Base-by-base conservation (phyloP, 2,329 filamentous ascomycete species). In the Chrysoporthe cubensis region DNA sequence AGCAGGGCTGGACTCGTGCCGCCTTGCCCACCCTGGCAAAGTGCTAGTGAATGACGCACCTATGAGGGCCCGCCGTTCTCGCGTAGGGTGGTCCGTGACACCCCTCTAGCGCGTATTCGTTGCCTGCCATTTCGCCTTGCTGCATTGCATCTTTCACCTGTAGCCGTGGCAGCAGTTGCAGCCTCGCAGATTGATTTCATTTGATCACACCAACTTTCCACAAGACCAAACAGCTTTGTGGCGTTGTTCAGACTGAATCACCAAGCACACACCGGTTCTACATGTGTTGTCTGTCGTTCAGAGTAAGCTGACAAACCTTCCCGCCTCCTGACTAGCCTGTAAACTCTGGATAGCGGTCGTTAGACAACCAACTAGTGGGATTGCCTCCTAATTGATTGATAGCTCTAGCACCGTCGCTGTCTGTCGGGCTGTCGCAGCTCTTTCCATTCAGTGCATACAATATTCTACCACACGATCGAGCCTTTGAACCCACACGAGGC, bases 131-230 rank as follows among this genome's bases (percentile, higher is more conserved):
- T 4, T 43, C 34, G 4, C 13, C 6, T 32, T n/a, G 40, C 57
- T 32, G 50, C 50, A 52, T 32, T 59, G 57, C 57, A 43, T 59
- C 57, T 59, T 59, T 59, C 57, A 59, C 42, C 57, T 40, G 37
- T 59, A 1, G 57, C 57, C n/a, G 57, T 42, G 21, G 11, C n/a
- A 42, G 57, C 57, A 59, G 14, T n/a, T 59, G 57, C 57, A 60
- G 57, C 57, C 57, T 60, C 40, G 57, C 57, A 14, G 21, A 42
- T 60, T 43, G n/a, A 42, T 43, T 34, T 60, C n/a, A 60, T 18
- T 21, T 18, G 32, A 59, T 42, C 57, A n/a, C 9, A 44, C 18
- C 37, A 11, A 21, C 57, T 32, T 42, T 43, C 57, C 42, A 40
- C 57, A 13, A 60, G 18, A 21, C 57, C 57, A 42, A n/a, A 40